phyloP scores from a whole-genome alignment of 2,329 filamentous ascomycete species.

The Penicillium sp. region DNA sequence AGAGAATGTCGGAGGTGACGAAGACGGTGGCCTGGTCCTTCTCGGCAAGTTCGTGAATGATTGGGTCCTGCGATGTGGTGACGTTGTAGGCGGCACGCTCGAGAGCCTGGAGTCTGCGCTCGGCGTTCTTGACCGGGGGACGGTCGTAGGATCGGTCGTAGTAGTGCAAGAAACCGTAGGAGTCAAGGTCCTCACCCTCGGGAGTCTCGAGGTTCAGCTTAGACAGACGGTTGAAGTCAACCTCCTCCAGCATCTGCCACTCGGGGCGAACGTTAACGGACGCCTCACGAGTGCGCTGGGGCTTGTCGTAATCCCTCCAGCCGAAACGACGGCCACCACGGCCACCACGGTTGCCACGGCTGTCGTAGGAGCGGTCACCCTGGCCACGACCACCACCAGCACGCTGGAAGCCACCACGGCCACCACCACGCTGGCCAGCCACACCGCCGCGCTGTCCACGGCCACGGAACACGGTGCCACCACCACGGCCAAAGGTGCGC shows the following conservation, averaged over 20 bases:
- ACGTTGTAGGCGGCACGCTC: slow-evolving; percentile 98
- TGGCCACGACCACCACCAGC: slow-evolving; percentile 67
- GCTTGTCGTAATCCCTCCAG: slow-evolving; percentile 99
- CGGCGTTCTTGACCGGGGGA: slow-evolving; percentile 81
- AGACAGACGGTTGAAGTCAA: slow-evolving; percentile 91
- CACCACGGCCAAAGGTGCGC: slow-evolving; percentile 78
- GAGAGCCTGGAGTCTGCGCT: slow-evolving; percentile 82
- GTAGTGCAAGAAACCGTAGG: slow-evolving; percentile 97
- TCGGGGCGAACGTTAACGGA: slow-evolving; percentile 95
- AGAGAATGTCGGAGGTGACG: slow-evolving; percentile 93
- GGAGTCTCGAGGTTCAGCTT: slow-evolving; percentile 96
- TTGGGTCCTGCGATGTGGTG: slow-evolving; percentile 90
- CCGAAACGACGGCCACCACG: slow-evolving; percentile 84
- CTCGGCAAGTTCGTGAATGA: slow-evolving; percentile 95
- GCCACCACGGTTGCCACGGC: slow-evolving; percentile 67
- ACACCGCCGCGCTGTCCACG: slow-evolving; percentile 73
- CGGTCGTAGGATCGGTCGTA: slow-evolving; percentile 97
- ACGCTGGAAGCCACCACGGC: slow-evolving; percentile 71
- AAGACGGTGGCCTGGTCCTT: slow-evolving; percentile 97
- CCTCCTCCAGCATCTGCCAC: slow-evolving; percentile 95
- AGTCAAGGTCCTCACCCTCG: slow-evolving; percentile 91
- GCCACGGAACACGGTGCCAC: slow-evolving; percentile 84
- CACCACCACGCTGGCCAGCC: slow-evolving; percentile 69
- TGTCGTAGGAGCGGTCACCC: slow-evolving; percentile 67
- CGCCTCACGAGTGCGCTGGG: slow-evolving; percentile 89